Conservation (phyloP, 2,329 filamentous ascomycete species). For the Pseudogymnoascus sp. region DNA sequence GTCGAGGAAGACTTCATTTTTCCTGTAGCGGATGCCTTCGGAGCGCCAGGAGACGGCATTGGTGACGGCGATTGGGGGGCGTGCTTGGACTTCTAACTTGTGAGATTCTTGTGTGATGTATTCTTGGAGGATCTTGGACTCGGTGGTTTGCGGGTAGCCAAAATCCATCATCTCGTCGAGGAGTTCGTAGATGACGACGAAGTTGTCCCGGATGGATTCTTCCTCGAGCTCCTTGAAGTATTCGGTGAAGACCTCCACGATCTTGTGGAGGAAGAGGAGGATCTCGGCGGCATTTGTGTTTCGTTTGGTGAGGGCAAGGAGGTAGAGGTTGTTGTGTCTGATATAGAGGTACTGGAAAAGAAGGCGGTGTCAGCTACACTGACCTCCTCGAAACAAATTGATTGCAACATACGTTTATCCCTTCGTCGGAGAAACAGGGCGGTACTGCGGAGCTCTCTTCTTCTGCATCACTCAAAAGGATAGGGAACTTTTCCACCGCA, state of each 20-base stretch:
- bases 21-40: conserved; percentile 95
- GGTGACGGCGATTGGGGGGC: conserved; percentile 93
- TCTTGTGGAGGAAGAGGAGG: conserved; percentile 92
- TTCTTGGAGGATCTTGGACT: conserved; percentile 97
- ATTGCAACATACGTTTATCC: conserved; percentile 70
- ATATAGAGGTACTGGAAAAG: conserved; percentile 83
- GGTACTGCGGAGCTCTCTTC: conserved; percentile 97
- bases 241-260: conserved; percentile 98
- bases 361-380: background rate
- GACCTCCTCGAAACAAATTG: background rate
- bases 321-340: conserved; percentile 96
- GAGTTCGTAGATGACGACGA: conserved; percentile 97
- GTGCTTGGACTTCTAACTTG: conserved; percentile 92
- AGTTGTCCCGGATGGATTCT: conserved; percentile 98
- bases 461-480: conserved; percentile 94
- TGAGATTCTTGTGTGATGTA: conserved; percentile 99
- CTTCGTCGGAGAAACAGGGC: conserved; percentile 96
- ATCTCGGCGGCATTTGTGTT: conserved; percentile 99
- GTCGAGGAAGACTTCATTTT: conserved; percentile 98
- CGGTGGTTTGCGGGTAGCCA: conserved; percentile 96
- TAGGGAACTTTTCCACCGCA: conserved; percentile 93
- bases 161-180: conserved; percentile 99
- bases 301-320: conserved; percentile 93
- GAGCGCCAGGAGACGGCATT: conserved; percentile 98
- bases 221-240: conserved; percentile 99